These are phyloP conservation scores for Syzygium jambos DNA, from an alignment of 345 rosid species.

Conservation along the genomic window DNA sequence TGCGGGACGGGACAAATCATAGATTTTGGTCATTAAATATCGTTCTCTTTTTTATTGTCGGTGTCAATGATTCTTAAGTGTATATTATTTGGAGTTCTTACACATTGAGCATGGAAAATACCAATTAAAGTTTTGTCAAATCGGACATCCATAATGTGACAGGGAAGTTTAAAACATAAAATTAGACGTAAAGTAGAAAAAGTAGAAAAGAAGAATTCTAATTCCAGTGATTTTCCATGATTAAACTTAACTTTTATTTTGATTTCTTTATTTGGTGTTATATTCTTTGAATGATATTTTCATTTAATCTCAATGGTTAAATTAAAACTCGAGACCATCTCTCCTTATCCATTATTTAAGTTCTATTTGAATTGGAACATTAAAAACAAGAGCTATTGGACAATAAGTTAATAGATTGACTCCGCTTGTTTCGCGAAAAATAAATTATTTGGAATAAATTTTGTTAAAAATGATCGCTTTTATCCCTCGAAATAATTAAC, in stretches of 20 bases:
- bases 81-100: neutral
- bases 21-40: neutral
- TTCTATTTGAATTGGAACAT: neutral
- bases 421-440: neutral
- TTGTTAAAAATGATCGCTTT: neutral
- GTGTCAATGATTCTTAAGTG: neutral
- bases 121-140: neutral
- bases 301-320: neutral
- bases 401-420: neutral
- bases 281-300: neutral
- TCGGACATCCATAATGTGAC: neutral
- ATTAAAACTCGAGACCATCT: neutral
- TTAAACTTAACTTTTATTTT: neutral
- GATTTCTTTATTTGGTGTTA: neutral
- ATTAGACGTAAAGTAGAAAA: neutral
- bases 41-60: neutral
- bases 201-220: neutral
- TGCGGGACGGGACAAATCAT: neutral
- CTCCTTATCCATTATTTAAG: neutral
- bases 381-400: neutral
- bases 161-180: neutral
- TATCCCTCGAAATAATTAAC: neutral
- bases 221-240: neutral
- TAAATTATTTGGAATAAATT: accelerated
- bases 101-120: neutral